Conservation (phyloP, 306 rosid genomes). For the Nissolia schottii region DNA sequence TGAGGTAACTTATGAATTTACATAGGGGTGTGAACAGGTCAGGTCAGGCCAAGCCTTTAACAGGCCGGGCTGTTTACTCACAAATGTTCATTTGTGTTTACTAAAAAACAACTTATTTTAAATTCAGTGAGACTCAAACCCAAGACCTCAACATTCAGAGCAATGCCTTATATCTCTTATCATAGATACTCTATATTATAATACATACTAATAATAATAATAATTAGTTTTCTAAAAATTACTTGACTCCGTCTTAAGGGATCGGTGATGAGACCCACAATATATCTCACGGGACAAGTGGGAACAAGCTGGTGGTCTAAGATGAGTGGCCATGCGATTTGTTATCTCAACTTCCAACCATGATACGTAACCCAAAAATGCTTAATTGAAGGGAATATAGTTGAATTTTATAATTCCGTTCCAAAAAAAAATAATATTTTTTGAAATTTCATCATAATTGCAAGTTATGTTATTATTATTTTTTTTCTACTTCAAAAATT, state of each 20-base stretch:
- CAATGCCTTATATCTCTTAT: no score
- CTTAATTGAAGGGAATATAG: neutral
- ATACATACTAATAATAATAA: no score
- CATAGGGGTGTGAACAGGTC: no score
- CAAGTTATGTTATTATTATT: neutral
- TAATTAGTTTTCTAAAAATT: neutral
- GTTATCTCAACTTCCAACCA: constrained; percentile 25
- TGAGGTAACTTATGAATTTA: no score
- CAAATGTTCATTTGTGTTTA: no score
- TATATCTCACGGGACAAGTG: constrained; percentile 5
- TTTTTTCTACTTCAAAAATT: neutral
- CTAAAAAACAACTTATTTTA: no score
- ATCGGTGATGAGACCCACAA: constrained; percentile 26
- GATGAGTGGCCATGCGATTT: constrained; percentile 19
- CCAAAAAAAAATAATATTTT: neutral
- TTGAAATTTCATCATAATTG: neutral
- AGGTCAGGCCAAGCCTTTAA: no score
- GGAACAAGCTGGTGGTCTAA: constrained; percentile 14
- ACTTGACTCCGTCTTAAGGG: constrained; percentile 1
- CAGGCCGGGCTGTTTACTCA: no score
- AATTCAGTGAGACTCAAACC: no score
- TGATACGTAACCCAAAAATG: neutral
- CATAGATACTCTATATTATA: neutral
- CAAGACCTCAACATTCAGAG: no score
- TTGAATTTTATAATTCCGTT: neutral